Percentiles rank a stretch among this genome's conserved stretches.
Evolutionary conservation across 1,284 basidiomycete species (phyloP).

Genomic region (Pisolithus thermaeus): DNA sequence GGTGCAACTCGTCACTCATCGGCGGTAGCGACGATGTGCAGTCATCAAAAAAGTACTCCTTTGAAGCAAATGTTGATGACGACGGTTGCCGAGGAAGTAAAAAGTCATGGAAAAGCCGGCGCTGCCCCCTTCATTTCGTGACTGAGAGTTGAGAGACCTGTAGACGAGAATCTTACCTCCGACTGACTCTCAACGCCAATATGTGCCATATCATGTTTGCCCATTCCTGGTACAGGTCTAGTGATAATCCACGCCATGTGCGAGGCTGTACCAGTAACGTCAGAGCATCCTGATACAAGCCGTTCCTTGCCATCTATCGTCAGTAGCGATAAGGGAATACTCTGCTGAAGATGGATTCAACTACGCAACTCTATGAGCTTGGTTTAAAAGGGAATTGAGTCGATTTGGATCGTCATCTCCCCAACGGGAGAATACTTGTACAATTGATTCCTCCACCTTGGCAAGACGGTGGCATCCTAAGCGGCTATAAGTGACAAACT

Average conservation of each 20-base stretch:
- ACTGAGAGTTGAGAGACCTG: conserved; percentile 7
- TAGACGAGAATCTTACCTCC: conserved; percentile 44
- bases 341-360: conserved; percentile 1
- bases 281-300: conserved; percentile 56
- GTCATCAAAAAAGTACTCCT: conserved; percentile 46
- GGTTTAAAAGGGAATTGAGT: conserved; percentile 56
- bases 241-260: conserved; percentile 60
- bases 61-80: conserved; percentile 38
- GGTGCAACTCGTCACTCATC: conserved; percentile 55
- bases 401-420: conserved; percentile 57
- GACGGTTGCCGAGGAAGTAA: conserved; percentile 55
- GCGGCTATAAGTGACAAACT: conserved; percentile 2
- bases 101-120: conserved; percentile 56
- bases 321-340: conserved; percentile 12
- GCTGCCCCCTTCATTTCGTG: conserved; percentile 45
- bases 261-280: conserved; percentile 59
- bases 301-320: conserved; percentile 60
- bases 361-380: conserved; percentile 51
- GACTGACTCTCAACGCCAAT: conserved; percentile 57
- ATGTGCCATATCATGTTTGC: conserved; percentile 72
- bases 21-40: conserved; percentile 35
- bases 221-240: conserved; percentile 65
- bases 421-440: conserved; percentile 57
- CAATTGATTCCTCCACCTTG: conserved; percentile 60
- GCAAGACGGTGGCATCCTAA: conserved; percentile 65